These are phyloP conservation scores for Vickermania ingenoplastis DNA, from an alignment of 208 protist species.

Conservation along the genomic window DNA sequence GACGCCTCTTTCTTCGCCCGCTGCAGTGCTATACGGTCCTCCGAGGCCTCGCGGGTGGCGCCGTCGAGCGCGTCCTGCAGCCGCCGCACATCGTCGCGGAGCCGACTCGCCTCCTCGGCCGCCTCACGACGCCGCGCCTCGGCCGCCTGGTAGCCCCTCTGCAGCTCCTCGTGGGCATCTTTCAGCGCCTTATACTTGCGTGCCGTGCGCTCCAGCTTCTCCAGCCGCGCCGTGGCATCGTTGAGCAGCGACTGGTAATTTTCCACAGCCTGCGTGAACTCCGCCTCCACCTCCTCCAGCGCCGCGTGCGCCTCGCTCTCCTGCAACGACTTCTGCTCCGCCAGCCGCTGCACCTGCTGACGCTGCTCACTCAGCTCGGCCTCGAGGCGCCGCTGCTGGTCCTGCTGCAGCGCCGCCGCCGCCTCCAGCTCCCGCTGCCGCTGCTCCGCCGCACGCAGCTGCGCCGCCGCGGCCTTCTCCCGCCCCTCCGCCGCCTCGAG, in stretches of 20 bases:
- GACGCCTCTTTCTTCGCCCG: conserved; percentile 23
- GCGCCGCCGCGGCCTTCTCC: not conserved
- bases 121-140: conserved; percentile 9
- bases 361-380: conserved; percentile 10
- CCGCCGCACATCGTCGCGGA: conserved; percentile 1
- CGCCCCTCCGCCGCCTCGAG: conserved; percentile 10
- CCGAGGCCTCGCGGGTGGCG: conserved; percentile 35
- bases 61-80: conserved; percentile 15
- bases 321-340: conserved; percentile 26
- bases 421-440: conserved; percentile 13
- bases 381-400: conserved; percentile 16
- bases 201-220: conserved; percentile 45
- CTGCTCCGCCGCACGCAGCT: not conserved
- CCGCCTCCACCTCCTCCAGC: conserved; percentile 48
- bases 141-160: conserved; percentile 17
- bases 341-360: conserved; percentile 13
- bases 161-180: conserved; percentile 39
- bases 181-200: conserved; percentile 70
- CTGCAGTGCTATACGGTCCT: conserved; percentile 17
- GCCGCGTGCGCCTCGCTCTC: conserved; percentile 32
- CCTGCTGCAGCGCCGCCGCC: conserved; percentile 13
- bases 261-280: conserved; percentile 46
- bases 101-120: conserved; percentile 5
- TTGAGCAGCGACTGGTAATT: conserved; percentile 59
- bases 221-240: conserved; percentile 50